Conservation (phyloP, 2,329 filamentous ascomycete genomes). For the Pseudocercospora eumusae region DNA sequence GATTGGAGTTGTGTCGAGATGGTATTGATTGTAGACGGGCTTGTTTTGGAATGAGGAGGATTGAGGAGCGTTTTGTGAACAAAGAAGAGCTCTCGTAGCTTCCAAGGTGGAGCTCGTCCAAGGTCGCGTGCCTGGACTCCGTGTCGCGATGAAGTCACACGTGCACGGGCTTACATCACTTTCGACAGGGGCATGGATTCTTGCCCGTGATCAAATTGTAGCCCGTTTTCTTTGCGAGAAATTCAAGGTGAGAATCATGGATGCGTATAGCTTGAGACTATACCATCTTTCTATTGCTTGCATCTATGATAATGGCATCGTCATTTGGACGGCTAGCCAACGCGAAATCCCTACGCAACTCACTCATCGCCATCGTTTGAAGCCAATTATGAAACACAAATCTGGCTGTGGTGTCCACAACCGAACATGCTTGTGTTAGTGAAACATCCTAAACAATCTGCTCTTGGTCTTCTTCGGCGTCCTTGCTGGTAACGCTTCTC, state of each 20-base stretch:
- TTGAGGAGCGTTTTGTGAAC: conserved; percentile 17
- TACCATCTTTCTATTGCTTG: not conserved
- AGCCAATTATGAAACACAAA: not conserved
- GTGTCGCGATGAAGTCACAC: conserved; percentile 19
- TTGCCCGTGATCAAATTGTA: not conserved
- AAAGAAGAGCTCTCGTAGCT: conserved; percentile 21
- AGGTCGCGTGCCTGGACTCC: conserved; percentile 12
- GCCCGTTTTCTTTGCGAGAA: not conserved
- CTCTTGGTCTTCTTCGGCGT: conserved; percentile 34
- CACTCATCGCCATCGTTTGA: not conserved
- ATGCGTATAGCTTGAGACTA: not conserved
- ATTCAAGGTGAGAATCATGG: not conserved
- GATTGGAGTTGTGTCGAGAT: conserved; percentile 7
- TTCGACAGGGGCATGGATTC: not conserved
- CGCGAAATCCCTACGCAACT: not conserved
- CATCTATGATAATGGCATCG: not conserved
- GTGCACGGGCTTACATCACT: conserved; percentile 17
- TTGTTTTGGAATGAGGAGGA: not conserved
- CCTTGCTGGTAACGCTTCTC: conserved; percentile 17
- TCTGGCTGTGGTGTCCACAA: not conserved
- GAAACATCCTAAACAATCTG: conserved; percentile 33
- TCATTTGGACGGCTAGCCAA: not conserved
- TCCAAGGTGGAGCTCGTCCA: conserved; percentile 14
- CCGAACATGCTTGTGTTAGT: conserved; percentile 13
- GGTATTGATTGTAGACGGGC: not conserved